phyloP scores from a whole-genome alignment of 176 grass and related monocot genomes.

The Canna indica region DNA sequence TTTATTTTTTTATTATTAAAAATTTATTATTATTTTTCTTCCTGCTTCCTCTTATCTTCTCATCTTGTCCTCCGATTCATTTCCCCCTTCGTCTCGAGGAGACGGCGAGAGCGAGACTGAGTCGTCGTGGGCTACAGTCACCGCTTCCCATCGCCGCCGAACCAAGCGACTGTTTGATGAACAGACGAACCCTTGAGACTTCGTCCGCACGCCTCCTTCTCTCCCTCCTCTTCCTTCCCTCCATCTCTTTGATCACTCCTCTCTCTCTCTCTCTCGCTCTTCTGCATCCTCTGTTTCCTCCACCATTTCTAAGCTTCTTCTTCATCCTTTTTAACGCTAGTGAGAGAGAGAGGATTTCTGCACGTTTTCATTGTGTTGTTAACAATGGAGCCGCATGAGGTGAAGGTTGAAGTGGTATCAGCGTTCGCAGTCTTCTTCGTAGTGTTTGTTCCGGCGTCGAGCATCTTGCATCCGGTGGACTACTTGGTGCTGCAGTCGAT shows the following conservation, averaged over 20 bases:
- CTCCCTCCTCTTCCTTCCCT: neutral
- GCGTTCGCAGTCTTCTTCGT: neutral
- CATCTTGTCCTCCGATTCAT: too few relatives aligned
- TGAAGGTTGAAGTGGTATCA: neutral
- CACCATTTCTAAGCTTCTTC: too few relatives aligned
- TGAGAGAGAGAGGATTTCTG: neutral
- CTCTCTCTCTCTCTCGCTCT: neutral
- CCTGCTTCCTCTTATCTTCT: too few relatives aligned
- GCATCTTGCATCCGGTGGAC: constrained; percentile 40
- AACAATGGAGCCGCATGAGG: neutral
- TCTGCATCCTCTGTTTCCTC: neutral
- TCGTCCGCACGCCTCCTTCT: neutral
- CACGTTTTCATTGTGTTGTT: neutral
- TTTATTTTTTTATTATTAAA: too few relatives aligned
- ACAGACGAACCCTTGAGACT: too few relatives aligned
- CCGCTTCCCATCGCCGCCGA: too few relatives aligned
- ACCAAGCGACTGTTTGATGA: too few relatives aligned
- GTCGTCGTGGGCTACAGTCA: too few relatives aligned
- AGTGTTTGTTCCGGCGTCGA: neutral
- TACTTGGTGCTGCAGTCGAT: constrained; percentile 36
- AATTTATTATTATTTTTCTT: too few relatives aligned
- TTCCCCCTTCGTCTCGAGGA: too few relatives aligned
- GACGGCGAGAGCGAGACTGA: too few relatives aligned
- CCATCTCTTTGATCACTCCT: neutral
- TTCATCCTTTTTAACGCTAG: too few relatives aligned